Base-by-base conservation (phyloP, 2,329 filamentous ascomycete species). In the Paecilomyces sp. region DNA sequence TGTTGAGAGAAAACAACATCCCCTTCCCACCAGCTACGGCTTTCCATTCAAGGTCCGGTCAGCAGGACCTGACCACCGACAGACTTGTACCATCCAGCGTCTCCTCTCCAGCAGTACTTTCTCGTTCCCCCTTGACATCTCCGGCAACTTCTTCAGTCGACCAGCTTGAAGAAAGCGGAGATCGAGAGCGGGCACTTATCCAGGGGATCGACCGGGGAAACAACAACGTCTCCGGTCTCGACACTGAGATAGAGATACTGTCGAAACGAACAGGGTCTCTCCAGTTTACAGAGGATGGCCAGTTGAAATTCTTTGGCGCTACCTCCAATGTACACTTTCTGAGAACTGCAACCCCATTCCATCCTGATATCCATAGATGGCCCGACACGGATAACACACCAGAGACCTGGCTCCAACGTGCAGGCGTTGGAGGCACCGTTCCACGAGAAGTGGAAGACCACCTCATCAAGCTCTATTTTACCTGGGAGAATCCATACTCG, bases 401-500 rank as follows among this genome's bases (percentile, higher is more conserved):
- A 41, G 50, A 57, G 13, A 54, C 47, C 12, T 57, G 55, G 47
- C 33, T 60, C 12, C 50, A 60, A 34, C 50, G 51, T 15, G 69
- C 69, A 15, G 68, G 71, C 8, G 57, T 74, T 3, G 65, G 65
- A 41, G 67, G 69, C 41, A 15, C 60, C 6, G 66, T 73, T 8
- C 63, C 68, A 25, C 59, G 60, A 3, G 67, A 65, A 3, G 60
- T 75, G 3, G 73, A 74, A 61, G 63, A 69, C 3, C 74, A 75
- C 61, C 64, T 77, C 1, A 65, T 72, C 33, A 65, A 66, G 7
- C 63, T 76, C 4, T 77, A 73, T 56, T 76, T 77, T 59, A 61
- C 68, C 1, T 77, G 75, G 74, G 69, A 77, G 57, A 74, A 77
- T 57, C 67, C 74, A 7, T 67, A 67, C 25, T 70, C 71, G 57